Conservation (phyloP, 148 eudicot genomes). For the Polygonum aviculare region DNA sequence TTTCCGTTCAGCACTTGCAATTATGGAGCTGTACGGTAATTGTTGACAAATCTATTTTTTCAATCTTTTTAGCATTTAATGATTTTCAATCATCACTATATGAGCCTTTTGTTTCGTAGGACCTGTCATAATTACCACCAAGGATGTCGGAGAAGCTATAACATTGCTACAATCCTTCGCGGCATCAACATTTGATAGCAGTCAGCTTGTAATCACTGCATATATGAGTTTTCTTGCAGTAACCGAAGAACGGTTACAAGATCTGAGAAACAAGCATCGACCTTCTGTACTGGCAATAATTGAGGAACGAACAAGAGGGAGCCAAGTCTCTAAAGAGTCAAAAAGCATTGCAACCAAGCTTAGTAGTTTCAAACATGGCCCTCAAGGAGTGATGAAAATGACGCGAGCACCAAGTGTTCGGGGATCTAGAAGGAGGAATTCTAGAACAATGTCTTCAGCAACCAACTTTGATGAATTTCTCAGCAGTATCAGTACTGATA, state of each 20-base stretch:
- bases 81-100: background rate
- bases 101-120: slow-evolving; percentile 26
- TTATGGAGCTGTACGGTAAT: slow-evolving; percentile 94
- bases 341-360: slow-evolving; percentile 74
- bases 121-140: slow-evolving; percentile 74
- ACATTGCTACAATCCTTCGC: slow-evolving; percentile 68
- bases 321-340: slow-evolving; percentile 43
- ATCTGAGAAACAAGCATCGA: slow-evolving; percentile 65
- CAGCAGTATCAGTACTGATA: slow-evolving; percentile 27
- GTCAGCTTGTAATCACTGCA: slow-evolving; percentile 94
- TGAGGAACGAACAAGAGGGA: slow-evolving; percentile 63
- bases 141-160: slow-evolving; percentile 89
- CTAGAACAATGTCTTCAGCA: slow-evolving; percentile 27
- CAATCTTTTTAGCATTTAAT: background rate
- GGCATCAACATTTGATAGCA: slow-evolving; percentile 94
- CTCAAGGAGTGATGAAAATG: slow-evolving; percentile 39
- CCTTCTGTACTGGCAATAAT: slow-evolving; percentile 49
- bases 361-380: slow-evolving; percentile 76
- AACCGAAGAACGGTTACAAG: slow-evolving; percentile 59
- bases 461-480: slow-evolving; percentile 47
- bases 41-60: background rate
- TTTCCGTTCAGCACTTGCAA: slow-evolving; percentile 87
- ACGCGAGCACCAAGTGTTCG: slow-evolving; percentile 23
- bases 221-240: slow-evolving; percentile 77
- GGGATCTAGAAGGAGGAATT: slow-evolving; percentile 12